Evolutionary conservation across 1,284 basidiomycete genomes (phyloP).

Genomic region (Vanrija sp.): DNA sequence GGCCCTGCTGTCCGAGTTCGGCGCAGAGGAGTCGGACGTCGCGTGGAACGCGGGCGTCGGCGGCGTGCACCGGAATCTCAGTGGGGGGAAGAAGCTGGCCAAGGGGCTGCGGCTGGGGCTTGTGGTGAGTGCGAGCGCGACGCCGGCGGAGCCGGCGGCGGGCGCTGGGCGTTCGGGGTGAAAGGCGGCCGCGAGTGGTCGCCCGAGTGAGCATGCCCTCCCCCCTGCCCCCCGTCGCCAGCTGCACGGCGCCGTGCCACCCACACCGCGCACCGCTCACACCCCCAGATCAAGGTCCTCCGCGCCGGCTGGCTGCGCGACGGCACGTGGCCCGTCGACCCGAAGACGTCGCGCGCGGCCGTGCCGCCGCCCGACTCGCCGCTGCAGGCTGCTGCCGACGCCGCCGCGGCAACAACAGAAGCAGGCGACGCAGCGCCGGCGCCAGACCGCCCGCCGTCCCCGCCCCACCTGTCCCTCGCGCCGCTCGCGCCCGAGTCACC

Average conservation of each 20-base stretch:
- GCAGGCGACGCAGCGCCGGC: not conserved
- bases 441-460: not conserved
- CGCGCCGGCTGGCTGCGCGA: constrained; percentile 44
- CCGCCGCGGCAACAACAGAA: not conserved
- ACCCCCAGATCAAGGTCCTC: constrained; percentile 41
- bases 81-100: constrained; percentile 29
- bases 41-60: constrained; percentile 41
- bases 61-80: constrained; percentile 30
- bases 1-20: constrained; percentile 26
- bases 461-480: not conserved
- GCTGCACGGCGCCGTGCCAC: too few species aligned
- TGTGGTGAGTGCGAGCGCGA: constrained; percentile 40
- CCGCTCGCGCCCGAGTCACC: not conserved
- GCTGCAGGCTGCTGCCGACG: not conserved
- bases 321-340: constrained; percentile 46
- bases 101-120: constrained; percentile 36
- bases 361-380: constrained; percentile 22
- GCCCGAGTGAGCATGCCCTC: too few species aligned
- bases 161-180: too few species aligned
- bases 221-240: too few species aligned
- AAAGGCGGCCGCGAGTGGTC: too few species aligned
- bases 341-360: constrained; percentile 19
- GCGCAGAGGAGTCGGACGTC: constrained; percentile 31
- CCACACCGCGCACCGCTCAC: not conserved
- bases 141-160: too few species aligned